Evolutionary conservation across 2,329 filamentous ascomycete genomes (phyloP), one percentile per base, ranked within the genome.

Genomic region (Sclerotinia subarctica): DNA sequence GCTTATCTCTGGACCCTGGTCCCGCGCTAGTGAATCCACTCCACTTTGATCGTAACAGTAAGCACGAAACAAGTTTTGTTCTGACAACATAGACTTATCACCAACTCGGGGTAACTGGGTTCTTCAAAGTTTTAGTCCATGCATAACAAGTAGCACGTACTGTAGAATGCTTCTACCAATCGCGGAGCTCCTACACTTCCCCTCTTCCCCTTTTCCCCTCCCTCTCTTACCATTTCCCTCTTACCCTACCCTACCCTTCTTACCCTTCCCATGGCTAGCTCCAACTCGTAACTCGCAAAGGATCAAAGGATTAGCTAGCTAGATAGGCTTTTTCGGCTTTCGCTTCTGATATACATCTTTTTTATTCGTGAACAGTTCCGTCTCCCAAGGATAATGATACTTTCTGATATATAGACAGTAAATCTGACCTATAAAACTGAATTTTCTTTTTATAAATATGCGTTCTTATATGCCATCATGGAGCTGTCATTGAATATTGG

Each of bases 1-100:
- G 53, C 53, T 56, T 56, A 56, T 56, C 53, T 56, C 21, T n/a
- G 8, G 21, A 56, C 53, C 53, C 53, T 35, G 11, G 53, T 38
- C 32, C 29, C 21, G n/a, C 53, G 29, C 29, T 38, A 35, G 21
- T n/a, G 11, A 21, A n/a, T 38, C 29, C 29, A 32, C 53, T 38
- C 29, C 29, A 32, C 53, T 35, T 38, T 35, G 29, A 38, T 35
- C 4, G 53, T 56, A 56, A 21, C 10, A 56, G 21, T 32, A 38
- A 32, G 29, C 53, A 56, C n/a, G 10, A 56, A 56, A 32, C 21
- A 56, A 56, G 53, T 56, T 38, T n/a, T 56, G 29, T n/a, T 35
- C 29, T 35, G 15, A n/a, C 17, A 56, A n/a, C 17, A 19, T 35
- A 56, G 53, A n/a, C 53, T 56, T 56, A n/a, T 38, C 29, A 13